Conservation (phyloP, 768 basidiomycete genomes). For the Rhodotorula babjevae region DNA sequence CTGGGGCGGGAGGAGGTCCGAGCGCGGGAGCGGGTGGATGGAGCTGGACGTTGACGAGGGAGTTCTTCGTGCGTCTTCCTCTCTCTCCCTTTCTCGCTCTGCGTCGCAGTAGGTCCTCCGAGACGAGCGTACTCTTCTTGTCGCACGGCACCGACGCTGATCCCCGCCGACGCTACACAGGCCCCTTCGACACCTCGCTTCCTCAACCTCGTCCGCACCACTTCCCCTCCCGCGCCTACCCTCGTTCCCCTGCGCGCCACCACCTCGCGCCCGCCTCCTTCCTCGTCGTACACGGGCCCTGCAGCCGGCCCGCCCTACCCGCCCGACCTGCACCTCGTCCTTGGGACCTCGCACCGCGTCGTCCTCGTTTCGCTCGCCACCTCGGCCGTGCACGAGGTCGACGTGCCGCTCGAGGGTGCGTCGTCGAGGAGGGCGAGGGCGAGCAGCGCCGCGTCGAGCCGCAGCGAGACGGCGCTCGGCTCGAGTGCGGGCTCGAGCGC, state of each 20-base stretch:
- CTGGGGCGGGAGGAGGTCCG: too few relatives aligned
- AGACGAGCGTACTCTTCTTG: too few relatives aligned
- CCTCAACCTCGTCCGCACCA: constrained; percentile 18
- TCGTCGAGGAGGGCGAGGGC: not conserved
- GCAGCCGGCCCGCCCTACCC: not conserved
- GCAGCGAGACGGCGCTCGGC: too few relatives aligned
- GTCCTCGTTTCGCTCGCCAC: constrained; percentile 26
- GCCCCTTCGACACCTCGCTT: constrained; percentile 25
- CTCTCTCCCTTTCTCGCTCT: not conserved
- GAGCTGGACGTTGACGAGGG: constrained; percentile 17
- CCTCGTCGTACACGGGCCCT: not conserved
- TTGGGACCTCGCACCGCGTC: constrained; percentile 5
- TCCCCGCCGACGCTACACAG: not conserved
- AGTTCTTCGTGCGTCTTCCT: constrained; percentile 17
- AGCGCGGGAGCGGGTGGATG: not conserved
- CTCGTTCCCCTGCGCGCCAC: too few relatives aligned
- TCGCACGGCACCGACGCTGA: not conserved
- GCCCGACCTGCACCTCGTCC: constrained; percentile 18
- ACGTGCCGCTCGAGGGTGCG: too few relatives aligned
- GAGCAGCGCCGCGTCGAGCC: not conserved
- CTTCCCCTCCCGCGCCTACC: not conserved
- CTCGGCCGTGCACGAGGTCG: constrained; percentile 15
- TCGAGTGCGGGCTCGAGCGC: not conserved
- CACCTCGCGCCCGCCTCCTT: too few relatives aligned
- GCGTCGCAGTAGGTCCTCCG: too few relatives aligned